phyloP scores from a whole-genome alignment of 768 basidiomycete species.

The Rhizopogon vinicolor region DNA sequence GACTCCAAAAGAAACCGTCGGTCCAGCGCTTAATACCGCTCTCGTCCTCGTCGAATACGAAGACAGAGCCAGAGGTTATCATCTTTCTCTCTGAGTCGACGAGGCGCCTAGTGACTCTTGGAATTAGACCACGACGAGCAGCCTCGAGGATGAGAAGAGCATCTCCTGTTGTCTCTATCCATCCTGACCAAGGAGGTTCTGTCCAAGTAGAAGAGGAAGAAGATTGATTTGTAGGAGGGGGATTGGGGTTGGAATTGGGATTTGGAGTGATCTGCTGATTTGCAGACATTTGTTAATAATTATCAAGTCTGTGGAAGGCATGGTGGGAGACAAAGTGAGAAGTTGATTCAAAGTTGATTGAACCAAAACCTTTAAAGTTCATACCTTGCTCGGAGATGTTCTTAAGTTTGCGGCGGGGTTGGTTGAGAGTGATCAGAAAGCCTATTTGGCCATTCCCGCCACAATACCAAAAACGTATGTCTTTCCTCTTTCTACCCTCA shows the following conservation, averaged over 20 bases:
- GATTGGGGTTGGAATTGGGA: slow-evolving; percentile 11
- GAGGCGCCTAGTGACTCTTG: slow-evolving; percentile 86
- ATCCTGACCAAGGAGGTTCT: slow-evolving; percentile 90
- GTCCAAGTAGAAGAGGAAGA: slow-evolving; percentile 55
- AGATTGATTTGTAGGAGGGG: slow-evolving; percentile 19
- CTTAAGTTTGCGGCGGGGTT: slow-evolving; percentile 54
- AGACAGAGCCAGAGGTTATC: slow-evolving; percentile 91
- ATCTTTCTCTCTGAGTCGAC: slow-evolving; percentile 90
- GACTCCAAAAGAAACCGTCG: slow-evolving; percentile 96
- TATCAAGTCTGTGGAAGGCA: slow-evolving; percentile 9
- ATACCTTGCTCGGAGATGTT: slow-evolving; percentile 38
- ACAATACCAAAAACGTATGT: slow-evolving; percentile 14
- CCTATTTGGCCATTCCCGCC: slow-evolving; percentile 31
- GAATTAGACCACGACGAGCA: slow-evolving; percentile 83
- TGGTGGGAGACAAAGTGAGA: slow-evolving; percentile 9
- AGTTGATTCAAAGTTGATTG: slow-evolving; percentile 37
- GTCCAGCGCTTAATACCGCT: slow-evolving; percentile 98
- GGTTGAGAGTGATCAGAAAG: slow-evolving; percentile 31
- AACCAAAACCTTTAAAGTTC: slow-evolving; percentile 39
- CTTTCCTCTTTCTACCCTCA: neutral
- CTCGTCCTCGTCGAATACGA: slow-evolving; percentile 97
- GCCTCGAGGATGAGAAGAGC: slow-evolving; percentile 97
- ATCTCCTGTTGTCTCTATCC: slow-evolving; percentile 93
- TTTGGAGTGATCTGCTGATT: slow-evolving; percentile 24
- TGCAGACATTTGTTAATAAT: slow-evolving; percentile 24